A percentile compares a stretch with the other conserved stretches of the same genome.
phyloP scores from a whole-genome alignment of 768 basidiomycete species.

The Mycena epipterygia region DNA sequence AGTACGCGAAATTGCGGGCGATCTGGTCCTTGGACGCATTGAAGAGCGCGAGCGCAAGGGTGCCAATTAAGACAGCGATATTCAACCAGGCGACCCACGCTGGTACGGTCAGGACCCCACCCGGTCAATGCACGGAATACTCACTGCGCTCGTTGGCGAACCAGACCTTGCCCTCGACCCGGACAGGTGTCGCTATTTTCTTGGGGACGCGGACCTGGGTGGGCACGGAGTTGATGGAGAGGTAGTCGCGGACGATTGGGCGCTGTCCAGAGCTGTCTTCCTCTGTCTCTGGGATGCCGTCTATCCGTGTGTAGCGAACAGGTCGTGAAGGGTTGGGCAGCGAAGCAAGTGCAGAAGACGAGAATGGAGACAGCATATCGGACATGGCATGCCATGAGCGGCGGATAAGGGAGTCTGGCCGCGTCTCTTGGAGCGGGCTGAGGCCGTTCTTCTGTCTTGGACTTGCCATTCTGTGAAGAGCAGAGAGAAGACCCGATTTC shows the following conservation, averaged over 20 bases:
- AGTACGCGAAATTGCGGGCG: conserved; percentile 83
- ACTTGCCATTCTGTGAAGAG: conserved; percentile 33
- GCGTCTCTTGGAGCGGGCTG: conserved; percentile 17
- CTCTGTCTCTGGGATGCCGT: conserved; percentile 77
- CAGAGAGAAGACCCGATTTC: background rate
- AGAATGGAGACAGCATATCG: conserved; percentile 76
- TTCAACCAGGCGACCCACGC: conserved; percentile 96
- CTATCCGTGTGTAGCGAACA: conserved; percentile 73
- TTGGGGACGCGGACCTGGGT: conserved; percentile 81
- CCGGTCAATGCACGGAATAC: conserved; percentile 39
- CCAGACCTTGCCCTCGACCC: conserved; percentile 97
- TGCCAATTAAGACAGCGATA: conserved; percentile 85
- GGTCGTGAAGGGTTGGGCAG: conserved; percentile 61
- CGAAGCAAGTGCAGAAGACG: conserved; percentile 68
- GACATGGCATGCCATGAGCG: conserved; percentile 75
- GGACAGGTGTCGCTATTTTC: conserved; percentile 85
- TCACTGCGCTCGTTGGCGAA: conserved; percentile 95
- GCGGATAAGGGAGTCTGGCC: conserved; percentile 58
- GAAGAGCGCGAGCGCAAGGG: conserved; percentile 89
- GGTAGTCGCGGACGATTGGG: conserved; percentile 80
- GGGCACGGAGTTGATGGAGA: conserved; percentile 76
- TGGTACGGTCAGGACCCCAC: conserved; percentile 41
- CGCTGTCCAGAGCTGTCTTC: conserved; percentile 64
- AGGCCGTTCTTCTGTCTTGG: background rate
- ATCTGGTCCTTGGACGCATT: conserved; percentile 85